These are phyloP conservation scores for Komagataella populi DNA, from an alignment of 805 yeast genomes.

Conservation along the genomic window DNA sequence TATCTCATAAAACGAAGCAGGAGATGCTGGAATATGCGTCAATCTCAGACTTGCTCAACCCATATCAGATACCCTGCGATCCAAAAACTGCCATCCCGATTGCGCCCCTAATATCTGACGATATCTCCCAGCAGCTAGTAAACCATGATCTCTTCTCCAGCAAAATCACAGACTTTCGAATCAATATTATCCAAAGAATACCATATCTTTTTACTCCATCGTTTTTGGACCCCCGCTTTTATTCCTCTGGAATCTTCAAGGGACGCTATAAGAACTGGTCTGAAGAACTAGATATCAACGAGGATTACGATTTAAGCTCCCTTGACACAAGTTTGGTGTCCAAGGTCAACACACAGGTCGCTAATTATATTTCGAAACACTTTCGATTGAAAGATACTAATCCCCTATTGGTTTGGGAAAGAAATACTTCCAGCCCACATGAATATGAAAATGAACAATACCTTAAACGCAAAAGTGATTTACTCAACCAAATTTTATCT, in stretches of 20 bases:
- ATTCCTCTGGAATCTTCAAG: background rate
- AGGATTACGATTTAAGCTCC: constrained; percentile 27
- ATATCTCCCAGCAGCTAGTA: constrained; percentile 32
- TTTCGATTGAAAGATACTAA: background rate
- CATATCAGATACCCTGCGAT: constrained; percentile 18
- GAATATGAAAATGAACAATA: background rate
- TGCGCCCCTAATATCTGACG: constrained; percentile 47
- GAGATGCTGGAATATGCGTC: constrained; percentile 9
- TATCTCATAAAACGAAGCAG: constrained; percentile 16
- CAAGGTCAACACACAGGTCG: constrained; percentile 12
- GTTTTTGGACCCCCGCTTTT: constrained; percentile 12
- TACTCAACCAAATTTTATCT: background rate
- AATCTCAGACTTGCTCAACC: background rate
- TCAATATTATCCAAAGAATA: constrained; percentile 25
- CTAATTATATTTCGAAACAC: constrained; percentile 6
- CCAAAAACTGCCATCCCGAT: constrained; percentile 26
- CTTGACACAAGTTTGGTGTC: constrained; percentile 22
- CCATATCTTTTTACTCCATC: constrained; percentile 48
- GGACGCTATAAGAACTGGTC: constrained; percentile 26
- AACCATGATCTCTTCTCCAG: constrained; percentile 7
- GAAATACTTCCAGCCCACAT: background rate
- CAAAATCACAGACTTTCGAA: constrained; percentile 5
- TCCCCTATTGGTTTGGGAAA: background rate
- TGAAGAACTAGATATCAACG: constrained; percentile 30
- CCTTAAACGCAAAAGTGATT: background rate